Evolutionary conservation across 495 filamentous ascomycete genomes (phyloP), one percentile per base, ranked within the genome.

Genomic region (Xeromyces bisporus): DNA sequence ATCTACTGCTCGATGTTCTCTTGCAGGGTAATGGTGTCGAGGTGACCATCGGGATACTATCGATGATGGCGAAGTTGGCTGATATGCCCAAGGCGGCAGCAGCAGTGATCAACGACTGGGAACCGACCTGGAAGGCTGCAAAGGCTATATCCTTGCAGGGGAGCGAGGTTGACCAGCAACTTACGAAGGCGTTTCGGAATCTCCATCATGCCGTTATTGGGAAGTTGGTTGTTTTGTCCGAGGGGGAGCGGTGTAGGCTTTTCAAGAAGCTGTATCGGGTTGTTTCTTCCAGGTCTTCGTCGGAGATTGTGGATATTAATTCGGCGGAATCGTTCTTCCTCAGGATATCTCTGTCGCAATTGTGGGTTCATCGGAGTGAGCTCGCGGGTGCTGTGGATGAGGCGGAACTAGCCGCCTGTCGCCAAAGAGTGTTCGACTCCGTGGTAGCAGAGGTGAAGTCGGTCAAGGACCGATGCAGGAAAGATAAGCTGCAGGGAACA

Each of bases 51-150:
- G 56, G 56, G 1, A 36, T 60, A 0, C 26, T 60, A 26, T 56
- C 58, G 1, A 42, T 62, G 40, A 58, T 62, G 58, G 56, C 58
- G 0, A 62, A 58, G 18, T 27, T 62, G 18, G 52, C 56, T 3
- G 50, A 50, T 11, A 54, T 60, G 56, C 50, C 58, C 3, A 62
- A 60, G 35, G 55, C 50, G 15, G 40, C 55, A 18, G 55, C 58
- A 10, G 39, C 35, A 3, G 18, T 62, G 24, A 60, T 54, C 15
- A 43, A 49, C 26, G 50, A 55, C 25, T 60, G 55, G 55, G 58
- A 60, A 13, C 52, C 54, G 6, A 45, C 58, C 26, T 62, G 50
- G 47, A 48, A 44, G 20, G 40, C 50, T 11, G 53, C 56, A 18
- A 58, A 53, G 35, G 43, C 50, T 12, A 41, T 62, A 24, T 35